These are phyloP conservation scores for Penicillium desertorum DNA, from an alignment of 495 filamentous ascomycete genomes.

Conservation along the genomic window DNA sequence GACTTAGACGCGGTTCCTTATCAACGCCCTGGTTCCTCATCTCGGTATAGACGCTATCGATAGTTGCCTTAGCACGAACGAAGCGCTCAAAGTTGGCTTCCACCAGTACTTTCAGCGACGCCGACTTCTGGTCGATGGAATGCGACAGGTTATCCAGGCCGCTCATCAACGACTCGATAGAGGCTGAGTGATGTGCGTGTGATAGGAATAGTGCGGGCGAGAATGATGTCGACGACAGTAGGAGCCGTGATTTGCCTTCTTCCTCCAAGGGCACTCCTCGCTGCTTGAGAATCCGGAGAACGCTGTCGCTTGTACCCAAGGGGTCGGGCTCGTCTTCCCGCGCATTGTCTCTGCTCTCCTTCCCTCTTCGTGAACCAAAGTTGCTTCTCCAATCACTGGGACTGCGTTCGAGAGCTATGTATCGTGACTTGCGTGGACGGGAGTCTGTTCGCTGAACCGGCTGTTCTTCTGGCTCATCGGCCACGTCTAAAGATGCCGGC, in stretches of 20 bases:
- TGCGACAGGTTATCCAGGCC: conserved; percentile 79
- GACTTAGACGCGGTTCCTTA: conserved; percentile 51
- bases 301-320: conserved; percentile 74
- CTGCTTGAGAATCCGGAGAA: conserved; percentile 75
- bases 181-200: conserved; percentile 81
- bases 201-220: conserved; percentile 88
- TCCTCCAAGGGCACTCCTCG: conserved; percentile 81
- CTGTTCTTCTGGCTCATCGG: conserved; percentile 68
- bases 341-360: conserved; percentile 69
- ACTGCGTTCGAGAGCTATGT: conserved; percentile 76
- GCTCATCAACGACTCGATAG: conserved; percentile 71
- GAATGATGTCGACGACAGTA: conserved; percentile 93
- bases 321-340: conserved; percentile 91
- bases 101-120: conserved; percentile 89
- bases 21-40: conserved; percentile 86
- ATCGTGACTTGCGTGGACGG: conserved; percentile 71
- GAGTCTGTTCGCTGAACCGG: conserved; percentile 47
- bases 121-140: conserved; percentile 96
- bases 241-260: conserved; percentile 85
- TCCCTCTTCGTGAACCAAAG: conserved; percentile 67
- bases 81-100: conserved; percentile 98
- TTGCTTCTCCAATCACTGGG: conserved; percentile 65
- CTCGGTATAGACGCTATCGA: conserved; percentile 96
- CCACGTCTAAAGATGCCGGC: conserved; percentile 77
- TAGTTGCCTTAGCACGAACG: conserved; percentile 91